phyloP scores from a whole-genome alignment of 2,329 filamentous ascomycete genomes.

The Cercospora sesami region DNA sequence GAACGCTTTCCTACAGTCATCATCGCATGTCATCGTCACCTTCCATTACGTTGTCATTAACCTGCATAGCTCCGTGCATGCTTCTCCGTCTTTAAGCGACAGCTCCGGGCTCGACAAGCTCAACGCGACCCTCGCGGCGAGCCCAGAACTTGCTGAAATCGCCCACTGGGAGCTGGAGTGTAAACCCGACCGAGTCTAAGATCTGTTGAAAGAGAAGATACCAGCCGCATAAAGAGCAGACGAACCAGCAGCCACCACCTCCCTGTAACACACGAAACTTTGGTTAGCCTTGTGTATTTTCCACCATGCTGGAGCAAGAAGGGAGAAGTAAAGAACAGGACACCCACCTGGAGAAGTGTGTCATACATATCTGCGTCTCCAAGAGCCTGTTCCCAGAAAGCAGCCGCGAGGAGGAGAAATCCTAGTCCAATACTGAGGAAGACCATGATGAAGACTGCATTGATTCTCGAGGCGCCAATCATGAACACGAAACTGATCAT shows the following conservation, averaged over 20 bases:
- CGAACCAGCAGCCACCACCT: conserved; percentile 19
- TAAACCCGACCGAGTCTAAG: conserved; percentile 18
- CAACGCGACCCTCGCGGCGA: not conserved
- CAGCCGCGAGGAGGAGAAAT: conserved; percentile 17
- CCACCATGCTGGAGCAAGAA: too few relatives aligned
- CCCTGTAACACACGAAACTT: not conserved
- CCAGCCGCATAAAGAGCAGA: conserved; percentile 21
- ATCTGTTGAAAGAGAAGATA: conserved; percentile 43
- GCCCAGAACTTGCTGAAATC: conserved; percentile 22
- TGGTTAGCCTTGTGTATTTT: too few relatives aligned
- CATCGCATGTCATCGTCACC: not conserved
- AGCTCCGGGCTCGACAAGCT: not conserved
- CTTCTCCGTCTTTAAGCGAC: not conserved
- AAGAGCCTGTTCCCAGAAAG: conserved; percentile 18
- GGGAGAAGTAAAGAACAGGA: too few relatives aligned
- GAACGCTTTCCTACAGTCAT: not conserved
- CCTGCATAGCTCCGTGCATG: not conserved
- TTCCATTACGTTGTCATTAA: not conserved
- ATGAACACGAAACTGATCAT: conserved; percentile 21
- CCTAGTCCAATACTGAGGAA: conserved; percentile 20
- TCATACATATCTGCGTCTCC: conserved; percentile 11
- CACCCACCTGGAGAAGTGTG: not conserved
- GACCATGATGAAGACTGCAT: conserved; percentile 20
- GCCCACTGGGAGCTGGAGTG: conserved; percentile 21
- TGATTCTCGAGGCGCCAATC: conserved; percentile 17